Base-by-base conservation (phyloP, 495 filamentous ascomycete genomes). In the Penicillium argentinense region DNA sequence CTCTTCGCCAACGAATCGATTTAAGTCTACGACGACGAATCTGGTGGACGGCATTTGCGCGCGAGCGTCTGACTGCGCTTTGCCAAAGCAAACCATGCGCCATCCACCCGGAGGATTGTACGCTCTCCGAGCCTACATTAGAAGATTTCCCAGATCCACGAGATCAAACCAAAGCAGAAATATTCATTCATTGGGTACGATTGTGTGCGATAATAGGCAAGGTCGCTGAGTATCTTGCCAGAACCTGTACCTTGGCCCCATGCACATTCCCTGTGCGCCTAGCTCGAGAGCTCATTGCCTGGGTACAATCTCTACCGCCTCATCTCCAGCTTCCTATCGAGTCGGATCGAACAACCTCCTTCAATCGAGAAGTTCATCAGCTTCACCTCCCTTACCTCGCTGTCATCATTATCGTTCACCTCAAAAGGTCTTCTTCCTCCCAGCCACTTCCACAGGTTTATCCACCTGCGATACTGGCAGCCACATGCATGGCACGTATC, bases 31-130 rank as follows among this genome's bases (percentile, higher is more conserved):
- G 64, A 21, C 57, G 64, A 3, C 50, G 64, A 11, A 67, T 69
- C 43, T 69, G 66, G 64, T 69, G 64, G 64, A 67, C 64, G 1
- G 60, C 58, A 16, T 69, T 69, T 40, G 64, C 66, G 0, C 62
- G 66, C 18, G 66, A 69, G 42, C 62, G 66, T 9, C 45, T 69
- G 16, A 69, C 66, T 1, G 62, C 66, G 0, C 42, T 69, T 7
- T 67, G 64, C 27, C 66, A 69, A 52, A 53, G 42, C 40, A 63
- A 63, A 13, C 66, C 66, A 12, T 62, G 62, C 27, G 53, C 67
- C 12, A 69, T 69, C 30, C 64, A 69, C 43, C 57, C 59, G 2
- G 45, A 51, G 9, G 66, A 69, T 56, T 69, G 66, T 49, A 63
- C 53, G 40, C 55, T 69, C 37, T 23, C 54, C 11, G 49, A 54